Percentiles rank a stretch among this genome's conserved stretches.
Conservation (phyloP, 225 moss, liverwort and hornwort genomes). For the Lunularia cruciata region DNA sequence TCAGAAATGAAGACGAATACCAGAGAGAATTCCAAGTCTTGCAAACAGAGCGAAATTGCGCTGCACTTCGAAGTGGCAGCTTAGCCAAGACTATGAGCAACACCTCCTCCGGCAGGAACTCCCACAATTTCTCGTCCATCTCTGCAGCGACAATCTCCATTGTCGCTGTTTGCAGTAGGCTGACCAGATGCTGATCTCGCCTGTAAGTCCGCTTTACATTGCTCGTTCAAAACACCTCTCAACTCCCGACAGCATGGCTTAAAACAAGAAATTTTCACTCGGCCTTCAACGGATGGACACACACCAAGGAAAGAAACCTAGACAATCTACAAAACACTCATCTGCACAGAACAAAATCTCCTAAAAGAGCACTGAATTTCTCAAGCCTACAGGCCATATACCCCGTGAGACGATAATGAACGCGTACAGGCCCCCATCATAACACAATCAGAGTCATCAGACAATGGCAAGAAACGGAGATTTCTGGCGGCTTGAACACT, state of each 20-base stretch:
- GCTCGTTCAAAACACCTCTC: neutral
- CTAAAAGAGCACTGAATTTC: neutral
- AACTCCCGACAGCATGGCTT: neutral
- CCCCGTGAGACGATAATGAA: neutral
- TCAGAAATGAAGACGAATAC: slow-evolving; percentile 29
- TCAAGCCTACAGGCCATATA: neutral
- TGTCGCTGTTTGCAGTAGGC: neutral
- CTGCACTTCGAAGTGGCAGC: slow-evolving; percentile 28
- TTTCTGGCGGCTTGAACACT: neutral
- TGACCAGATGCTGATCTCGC: neutral
- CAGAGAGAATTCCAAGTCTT: slow-evolving; percentile 32
- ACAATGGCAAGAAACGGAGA: slow-evolving; percentile 1
- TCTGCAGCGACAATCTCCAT: neutral
- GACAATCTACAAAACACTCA: neutral
- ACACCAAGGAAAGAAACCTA: neutral
- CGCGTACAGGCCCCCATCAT: neutral
- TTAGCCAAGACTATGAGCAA: slow-evolving; percentile 25
- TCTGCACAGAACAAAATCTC: neutral
- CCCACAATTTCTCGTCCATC: slow-evolving; percentile 26
- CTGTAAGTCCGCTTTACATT: neutral
- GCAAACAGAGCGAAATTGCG: slow-evolving; percentile 29
- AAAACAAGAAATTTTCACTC: neutral
- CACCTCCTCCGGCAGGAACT: slow-evolving; percentile 28
- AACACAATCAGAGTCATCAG: neutral
- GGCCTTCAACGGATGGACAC: neutral